These are phyloP conservation scores for Metarhizium humberi DNA, from an alignment of 2,329 filamentous ascomycete species.

Conservation along the genomic window DNA sequence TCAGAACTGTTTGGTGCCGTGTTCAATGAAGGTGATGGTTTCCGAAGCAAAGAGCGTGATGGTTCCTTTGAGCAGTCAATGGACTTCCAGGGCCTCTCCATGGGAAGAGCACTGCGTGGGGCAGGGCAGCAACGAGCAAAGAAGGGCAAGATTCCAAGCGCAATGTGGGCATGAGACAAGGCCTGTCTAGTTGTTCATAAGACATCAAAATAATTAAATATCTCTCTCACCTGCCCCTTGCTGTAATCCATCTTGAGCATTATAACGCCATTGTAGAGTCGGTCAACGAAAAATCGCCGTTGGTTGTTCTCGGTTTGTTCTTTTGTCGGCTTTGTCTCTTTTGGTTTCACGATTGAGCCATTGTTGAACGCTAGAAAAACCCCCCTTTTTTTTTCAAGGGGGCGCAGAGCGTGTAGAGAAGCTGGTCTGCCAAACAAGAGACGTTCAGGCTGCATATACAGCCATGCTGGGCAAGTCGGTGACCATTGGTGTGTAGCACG, in stretches of 20 bases:
- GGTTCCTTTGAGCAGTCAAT: constrained; percentile 18
- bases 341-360: too few relatives aligned
- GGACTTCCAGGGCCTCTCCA: constrained; percentile 16
- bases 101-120: constrained; percentile 6
- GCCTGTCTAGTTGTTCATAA: not conserved
- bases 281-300: too few relatives aligned
- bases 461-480: not conserved
- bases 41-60: constrained; percentile 26
- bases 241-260: too few relatives aligned
- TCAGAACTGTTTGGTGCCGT: constrained; percentile 59
- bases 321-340: too few relatives aligned
- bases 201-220: not conserved
- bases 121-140: constrained; percentile 4
- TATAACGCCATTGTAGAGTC: too few relatives aligned
- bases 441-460: not conserved
- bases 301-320: too few relatives aligned
- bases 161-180: constrained; percentile 2
- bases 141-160: not conserved
- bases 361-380: too few relatives aligned
- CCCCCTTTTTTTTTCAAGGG: not conserved
- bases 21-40: constrained; percentile 70
- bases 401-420: too few relatives aligned
- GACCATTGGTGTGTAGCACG: not conserved
- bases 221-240: not conserved
- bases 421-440: not conserved